phyloP scores from a whole-genome alignment of 2,329 filamentous ascomycete species.

The Tricladium varicosporioides region DNA sequence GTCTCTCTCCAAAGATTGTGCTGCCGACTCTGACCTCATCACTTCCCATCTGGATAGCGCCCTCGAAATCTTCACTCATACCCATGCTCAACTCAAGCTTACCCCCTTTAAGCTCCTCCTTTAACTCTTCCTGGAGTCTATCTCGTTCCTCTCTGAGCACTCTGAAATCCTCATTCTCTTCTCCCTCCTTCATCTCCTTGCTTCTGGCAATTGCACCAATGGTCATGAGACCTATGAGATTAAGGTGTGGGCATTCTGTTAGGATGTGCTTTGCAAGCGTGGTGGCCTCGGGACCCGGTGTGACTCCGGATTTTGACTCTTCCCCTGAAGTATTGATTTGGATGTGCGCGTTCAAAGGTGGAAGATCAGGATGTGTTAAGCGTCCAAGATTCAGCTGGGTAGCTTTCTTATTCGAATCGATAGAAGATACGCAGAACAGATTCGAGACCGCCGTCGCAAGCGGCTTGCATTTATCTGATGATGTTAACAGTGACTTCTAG shows the following conservation, averaged over 20 bases:
- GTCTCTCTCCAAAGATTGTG: conserved; percentile 86
- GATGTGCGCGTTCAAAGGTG: conserved; percentile 63
- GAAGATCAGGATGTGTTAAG: conserved; percentile 32
- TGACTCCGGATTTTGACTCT: conserved; percentile 76
- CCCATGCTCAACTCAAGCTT: conserved; percentile 92
- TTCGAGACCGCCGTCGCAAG: conserved; percentile 82
- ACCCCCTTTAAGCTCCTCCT: conserved; percentile 54
- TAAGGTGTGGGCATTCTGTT: conserved; percentile 68
- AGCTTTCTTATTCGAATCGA: conserved; percentile 87
- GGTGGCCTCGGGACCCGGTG: conserved; percentile 60
- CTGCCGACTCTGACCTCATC: conserved; percentile 89
- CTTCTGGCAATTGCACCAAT: conserved; percentile 92
- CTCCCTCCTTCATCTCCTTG: conserved; percentile 67
- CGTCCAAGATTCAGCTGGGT: conserved; percentile 76
- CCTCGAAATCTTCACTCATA: conserved; percentile 96
- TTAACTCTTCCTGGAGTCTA: conserved; percentile 62
- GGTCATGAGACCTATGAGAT: conserved; percentile 87
- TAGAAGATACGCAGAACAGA: conserved; percentile 86
- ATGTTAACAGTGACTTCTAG: not conserved
- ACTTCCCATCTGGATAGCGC: conserved; percentile 79
- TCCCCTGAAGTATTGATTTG: conserved; percentile 97
- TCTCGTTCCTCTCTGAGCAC: conserved; percentile 68
- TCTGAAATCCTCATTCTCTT: conserved; percentile 90
- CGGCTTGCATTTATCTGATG: conserved; percentile 78
- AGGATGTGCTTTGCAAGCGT: conserved; percentile 68